phyloP scores from a whole-genome alignment of 176 grass and related monocot genomes.

The Tillandsia leiboldiana region DNA sequence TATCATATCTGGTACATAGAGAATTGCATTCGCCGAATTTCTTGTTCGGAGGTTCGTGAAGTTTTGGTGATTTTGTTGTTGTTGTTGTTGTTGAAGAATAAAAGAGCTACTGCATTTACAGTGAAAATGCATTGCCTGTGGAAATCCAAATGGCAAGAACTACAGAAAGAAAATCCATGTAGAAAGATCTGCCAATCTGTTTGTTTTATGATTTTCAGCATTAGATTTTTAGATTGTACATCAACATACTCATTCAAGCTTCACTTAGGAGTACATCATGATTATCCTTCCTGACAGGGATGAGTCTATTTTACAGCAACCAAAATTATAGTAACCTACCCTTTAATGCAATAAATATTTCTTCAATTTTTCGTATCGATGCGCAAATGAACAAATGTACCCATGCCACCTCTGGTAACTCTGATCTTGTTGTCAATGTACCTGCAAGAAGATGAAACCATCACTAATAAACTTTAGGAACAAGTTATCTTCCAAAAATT shows the following conservation, averaged over 20 bases:
- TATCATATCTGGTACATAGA: too few relatives aligned
- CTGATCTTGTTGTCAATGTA: constrained; percentile 82
- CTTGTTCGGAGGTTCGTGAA: too few relatives aligned
- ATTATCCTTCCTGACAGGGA: neutral
- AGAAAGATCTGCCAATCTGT: too few relatives aligned
- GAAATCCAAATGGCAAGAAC: too few relatives aligned
- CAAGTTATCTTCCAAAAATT: neutral
- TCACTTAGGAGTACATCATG: neutral
- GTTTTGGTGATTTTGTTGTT: too few relatives aligned
- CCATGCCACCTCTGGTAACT: constrained; percentile 42
- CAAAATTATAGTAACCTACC: neutral
- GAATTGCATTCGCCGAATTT: too few relatives aligned
- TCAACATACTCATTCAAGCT: neutral
- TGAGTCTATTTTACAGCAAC: neutral
- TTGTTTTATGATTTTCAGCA: too few relatives aligned
- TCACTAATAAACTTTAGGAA: constrained; percentile 1
- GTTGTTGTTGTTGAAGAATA: too few relatives aligned
- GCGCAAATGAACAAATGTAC: constrained; percentile 58
- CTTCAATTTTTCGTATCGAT: constrained; percentile 20
- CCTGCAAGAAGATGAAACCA: constrained; percentile 29
- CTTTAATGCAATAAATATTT: constrained; percentile 6
- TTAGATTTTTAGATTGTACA: neutral
- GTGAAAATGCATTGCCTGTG: too few relatives aligned
- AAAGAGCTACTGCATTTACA: too few relatives aligned
- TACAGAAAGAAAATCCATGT: too few relatives aligned